A percentile compares a stretch with the other conserved stretches of the same genome.
Evolutionary conservation across 306 rosid genomes (phyloP).

Genomic region (Rosa chinensis): DNA sequence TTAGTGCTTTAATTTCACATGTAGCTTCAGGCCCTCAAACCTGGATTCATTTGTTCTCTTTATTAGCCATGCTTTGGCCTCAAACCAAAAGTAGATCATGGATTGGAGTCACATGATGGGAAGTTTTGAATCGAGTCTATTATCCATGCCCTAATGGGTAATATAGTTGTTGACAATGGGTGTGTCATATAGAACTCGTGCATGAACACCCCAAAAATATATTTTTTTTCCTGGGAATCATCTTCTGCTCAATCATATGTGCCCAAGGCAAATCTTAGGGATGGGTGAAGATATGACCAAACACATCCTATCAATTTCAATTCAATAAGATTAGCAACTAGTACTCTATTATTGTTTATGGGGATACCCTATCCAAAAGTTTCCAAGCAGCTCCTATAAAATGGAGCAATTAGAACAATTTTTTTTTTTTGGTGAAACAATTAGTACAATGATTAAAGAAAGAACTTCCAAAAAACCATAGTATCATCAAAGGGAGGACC

Average conservation of each 20-base stretch:
- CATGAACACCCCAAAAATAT: neutral
- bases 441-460: neutral
- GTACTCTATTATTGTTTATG: neutral
- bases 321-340: neutral
- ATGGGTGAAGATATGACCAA: slow-evolving; percentile 13
- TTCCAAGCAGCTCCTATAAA: neutral
- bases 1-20: neutral
- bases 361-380: neutral
- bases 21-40: neutral
- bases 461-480: neutral
- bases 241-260: slow-evolving; percentile 8
- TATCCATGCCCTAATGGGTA: neutral
- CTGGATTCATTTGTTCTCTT: slow-evolving; percentile 1
- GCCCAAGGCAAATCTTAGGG: slow-evolving; percentile 1
- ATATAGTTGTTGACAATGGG: neutral
- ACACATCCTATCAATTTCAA: slow-evolving; percentile 11
- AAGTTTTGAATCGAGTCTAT: neutral
- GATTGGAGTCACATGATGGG: neutral
- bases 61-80: neutral
- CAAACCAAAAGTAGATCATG: neutral
- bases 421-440: neutral
- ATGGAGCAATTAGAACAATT: neutral
- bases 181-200: neutral
- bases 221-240: neutral
- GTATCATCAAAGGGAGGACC: neutral